Evolutionary conservation across 2,329 filamentous ascomycete genomes (phyloP).

Genomic region (Colletotrichum somersetense): DNA sequence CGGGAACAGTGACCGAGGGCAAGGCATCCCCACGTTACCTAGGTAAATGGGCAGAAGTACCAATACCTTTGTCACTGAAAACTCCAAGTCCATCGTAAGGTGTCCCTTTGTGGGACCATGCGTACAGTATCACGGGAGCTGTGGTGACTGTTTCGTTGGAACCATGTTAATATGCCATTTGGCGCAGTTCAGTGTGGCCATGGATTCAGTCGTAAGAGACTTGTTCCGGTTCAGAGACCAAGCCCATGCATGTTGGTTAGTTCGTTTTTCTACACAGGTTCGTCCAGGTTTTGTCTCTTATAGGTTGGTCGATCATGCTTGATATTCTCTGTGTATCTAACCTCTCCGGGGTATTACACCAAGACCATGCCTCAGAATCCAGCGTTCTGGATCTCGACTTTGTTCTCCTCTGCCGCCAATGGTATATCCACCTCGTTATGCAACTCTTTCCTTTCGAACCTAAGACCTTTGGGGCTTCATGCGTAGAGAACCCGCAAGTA

Average conservation of each 20-base stretch:
- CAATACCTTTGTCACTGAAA: background rate
- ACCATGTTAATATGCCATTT: background rate
- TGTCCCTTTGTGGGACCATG: background rate
- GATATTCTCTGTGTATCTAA: constrained; percentile 20
- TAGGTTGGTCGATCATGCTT: background rate
- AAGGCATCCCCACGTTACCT: background rate
- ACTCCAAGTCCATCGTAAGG: no score
- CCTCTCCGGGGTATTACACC: constrained; percentile 17
- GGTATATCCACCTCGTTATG: constrained; percentile 39
- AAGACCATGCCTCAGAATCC: background rate
- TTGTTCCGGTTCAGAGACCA: background rate
- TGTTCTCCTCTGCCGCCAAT: constrained; percentile 24
- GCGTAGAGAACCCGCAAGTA: background rate
- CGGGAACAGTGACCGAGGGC: no score
- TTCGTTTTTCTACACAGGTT: background rate
- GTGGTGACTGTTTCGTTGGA: background rate
- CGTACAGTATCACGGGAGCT: no score
- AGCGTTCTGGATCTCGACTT: background rate
- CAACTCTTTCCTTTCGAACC: constrained; percentile 6
- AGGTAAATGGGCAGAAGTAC: no score
- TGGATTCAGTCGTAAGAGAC: background rate
- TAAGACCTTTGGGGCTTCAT: background rate
- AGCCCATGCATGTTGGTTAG: background rate
- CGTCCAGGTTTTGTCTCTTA: background rate
- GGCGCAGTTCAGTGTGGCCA: background rate